These are phyloP conservation scores for Mrakiaceae sp. DNA, from an alignment of 1,284 basidiomycete genomes.

Conservation along the genomic window DNA sequence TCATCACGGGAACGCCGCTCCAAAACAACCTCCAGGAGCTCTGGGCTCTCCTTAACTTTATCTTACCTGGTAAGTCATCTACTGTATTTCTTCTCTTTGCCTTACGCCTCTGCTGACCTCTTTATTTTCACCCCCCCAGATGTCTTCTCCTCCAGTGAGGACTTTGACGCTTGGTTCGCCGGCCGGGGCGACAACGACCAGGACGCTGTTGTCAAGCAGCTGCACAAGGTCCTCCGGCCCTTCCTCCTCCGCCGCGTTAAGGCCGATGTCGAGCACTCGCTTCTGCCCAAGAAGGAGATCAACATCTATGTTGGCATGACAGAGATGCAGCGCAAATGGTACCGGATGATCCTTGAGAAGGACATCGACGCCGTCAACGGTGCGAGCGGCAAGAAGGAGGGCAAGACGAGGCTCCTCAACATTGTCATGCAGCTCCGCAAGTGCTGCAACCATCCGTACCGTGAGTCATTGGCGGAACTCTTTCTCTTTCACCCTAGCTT, in stretches of 20 bases:
- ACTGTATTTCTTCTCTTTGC: constrained; percentile 63
- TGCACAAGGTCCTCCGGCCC: constrained; percentile 92
- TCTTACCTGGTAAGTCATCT: constrained; percentile 46
- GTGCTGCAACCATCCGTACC: constrained; percentile 49
- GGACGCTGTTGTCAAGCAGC: constrained; percentile 84
- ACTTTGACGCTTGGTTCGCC: constrained; percentile 68
- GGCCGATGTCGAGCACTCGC: constrained; percentile 90
- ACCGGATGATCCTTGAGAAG: constrained; percentile 88
- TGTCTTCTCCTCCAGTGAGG: constrained; percentile 53
- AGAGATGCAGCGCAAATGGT: constrained; percentile 99
- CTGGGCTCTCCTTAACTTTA: constrained; percentile 91
- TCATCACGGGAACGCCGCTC: constrained; percentile 95
- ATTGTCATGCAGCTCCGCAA: constrained; percentile 91
- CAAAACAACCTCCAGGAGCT: constrained; percentile 98
- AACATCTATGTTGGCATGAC: constrained; percentile 97
- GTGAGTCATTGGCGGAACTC: constrained; percentile 24
- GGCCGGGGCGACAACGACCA: constrained; percentile 57
- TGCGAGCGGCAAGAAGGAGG: constrained; percentile 93
- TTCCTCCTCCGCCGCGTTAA: constrained; percentile 94
- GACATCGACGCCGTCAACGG: constrained; percentile 99
- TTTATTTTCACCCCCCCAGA: constrained; percentile 43
- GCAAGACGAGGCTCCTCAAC: constrained; percentile 94
- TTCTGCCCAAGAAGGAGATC: constrained; percentile 97
- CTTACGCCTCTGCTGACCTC: constrained; percentile 38
- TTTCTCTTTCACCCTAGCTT: not conserved